A percentile compares a stretch with the other conserved stretches of the same genome.
Evolutionary conservation across 805 yeast genomes (phyloP).

Genomic region (Suhomyces sp.): DNA sequence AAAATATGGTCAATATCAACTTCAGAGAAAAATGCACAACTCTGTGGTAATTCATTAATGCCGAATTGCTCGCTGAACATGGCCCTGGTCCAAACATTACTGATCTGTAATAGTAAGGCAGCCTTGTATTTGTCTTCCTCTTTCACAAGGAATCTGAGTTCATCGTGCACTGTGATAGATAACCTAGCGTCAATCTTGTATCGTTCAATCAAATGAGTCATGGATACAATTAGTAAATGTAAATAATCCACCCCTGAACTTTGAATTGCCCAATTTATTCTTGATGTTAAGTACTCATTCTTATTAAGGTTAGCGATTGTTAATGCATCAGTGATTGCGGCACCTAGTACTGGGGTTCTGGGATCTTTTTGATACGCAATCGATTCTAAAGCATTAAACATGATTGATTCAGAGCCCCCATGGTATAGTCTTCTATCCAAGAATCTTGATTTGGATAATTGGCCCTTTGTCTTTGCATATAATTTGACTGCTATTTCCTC

Average conservation of each 20-base stretch:
- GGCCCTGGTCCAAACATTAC: constrained; percentile 94
- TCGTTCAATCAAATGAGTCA: constrained; percentile 73
- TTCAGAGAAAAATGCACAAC: constrained; percentile 92
- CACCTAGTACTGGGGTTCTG: constrained; percentile 87
- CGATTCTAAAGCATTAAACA: constrained; percentile 84
- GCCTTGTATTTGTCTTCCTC: constrained; percentile 73
- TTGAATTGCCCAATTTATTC: constrained; percentile 98
- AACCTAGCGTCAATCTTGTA: constrained; percentile 74
- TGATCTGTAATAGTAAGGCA: constrained; percentile 81
- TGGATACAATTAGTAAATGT: constrained; percentile 78
- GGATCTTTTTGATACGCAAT: constrained; percentile 83
- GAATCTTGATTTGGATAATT: constrained; percentile 18
- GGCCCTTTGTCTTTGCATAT: constrained; percentile 84
- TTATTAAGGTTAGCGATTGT: constrained; percentile 61
- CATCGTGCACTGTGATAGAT: constrained; percentile 91
- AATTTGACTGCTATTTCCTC: constrained; percentile 58
- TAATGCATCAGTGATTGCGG: constrained; percentile 87
- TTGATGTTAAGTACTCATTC: constrained; percentile 74
- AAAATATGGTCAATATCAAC: constrained; percentile 87
- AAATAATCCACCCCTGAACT: constrained; percentile 97
- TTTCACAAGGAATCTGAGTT: constrained; percentile 75
- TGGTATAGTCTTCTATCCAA: constrained; percentile 49
- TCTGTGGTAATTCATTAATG: constrained; percentile 84
- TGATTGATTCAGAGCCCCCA: constrained; percentile 93
- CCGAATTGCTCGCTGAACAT: constrained; percentile 93